phyloP scores from a whole-genome alignment of 2,329 filamentous ascomycete species.

The Chalaropsis thielavioides region DNA sequence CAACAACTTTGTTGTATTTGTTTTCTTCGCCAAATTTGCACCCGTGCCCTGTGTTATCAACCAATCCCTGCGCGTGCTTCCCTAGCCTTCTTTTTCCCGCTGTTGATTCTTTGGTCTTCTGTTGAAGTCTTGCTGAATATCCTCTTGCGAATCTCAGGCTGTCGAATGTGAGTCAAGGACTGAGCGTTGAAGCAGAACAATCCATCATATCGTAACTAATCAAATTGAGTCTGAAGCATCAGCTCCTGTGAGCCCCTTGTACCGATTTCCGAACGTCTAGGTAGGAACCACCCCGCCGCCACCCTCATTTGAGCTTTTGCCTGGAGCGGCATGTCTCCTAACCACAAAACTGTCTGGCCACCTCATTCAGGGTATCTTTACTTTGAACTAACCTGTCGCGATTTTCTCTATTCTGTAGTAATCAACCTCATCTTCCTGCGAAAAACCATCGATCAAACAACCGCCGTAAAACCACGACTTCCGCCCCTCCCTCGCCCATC shows the following conservation, averaged over 20 bases:
- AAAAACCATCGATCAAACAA: too few species aligned
- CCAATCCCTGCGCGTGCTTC: not conserved
- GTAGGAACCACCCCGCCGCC: not conserved
- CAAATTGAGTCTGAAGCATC: not conserved
- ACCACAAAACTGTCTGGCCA: not conserved
- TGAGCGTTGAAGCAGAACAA: not conserved
- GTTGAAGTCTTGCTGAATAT: not conserved
- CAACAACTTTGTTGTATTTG: not conserved
- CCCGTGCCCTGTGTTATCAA: not conserved
- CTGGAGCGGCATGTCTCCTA: not conserved
- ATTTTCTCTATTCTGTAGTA: not conserved
- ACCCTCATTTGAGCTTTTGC: not conserved
- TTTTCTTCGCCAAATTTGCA: not conserved
- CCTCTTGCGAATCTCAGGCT: not conserved
- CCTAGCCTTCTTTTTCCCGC: not conserved
- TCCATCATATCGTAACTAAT: not conserved
- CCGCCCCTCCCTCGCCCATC: not conserved
- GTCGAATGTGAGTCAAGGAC: not conserved
- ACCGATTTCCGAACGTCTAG: not conserved
- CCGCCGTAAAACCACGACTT: not conserved
- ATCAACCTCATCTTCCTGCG: not conserved
- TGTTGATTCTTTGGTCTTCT: not conserved
- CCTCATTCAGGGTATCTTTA: not conserved
- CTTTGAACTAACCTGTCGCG: not conserved
- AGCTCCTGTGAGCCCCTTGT: not conserved